Conservation (phyloP, 2,329 filamentous ascomycete genomes). For the Phialophora chinensis region DNA sequence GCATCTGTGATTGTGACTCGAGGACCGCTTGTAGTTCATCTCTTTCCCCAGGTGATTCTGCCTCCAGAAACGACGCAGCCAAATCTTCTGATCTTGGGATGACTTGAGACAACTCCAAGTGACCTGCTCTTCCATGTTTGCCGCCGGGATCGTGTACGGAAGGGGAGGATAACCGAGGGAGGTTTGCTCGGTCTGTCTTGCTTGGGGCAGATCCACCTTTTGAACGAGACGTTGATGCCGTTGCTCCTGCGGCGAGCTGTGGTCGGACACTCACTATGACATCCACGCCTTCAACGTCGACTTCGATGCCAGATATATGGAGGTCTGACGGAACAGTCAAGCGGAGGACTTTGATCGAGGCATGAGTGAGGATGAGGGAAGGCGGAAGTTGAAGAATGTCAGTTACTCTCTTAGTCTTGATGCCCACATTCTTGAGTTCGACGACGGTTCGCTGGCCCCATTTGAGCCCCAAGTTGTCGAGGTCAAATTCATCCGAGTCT, state of each 20-base stretch:
- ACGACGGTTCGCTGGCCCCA: conserved; percentile 81
- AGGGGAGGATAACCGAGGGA: conserved; percentile 32
- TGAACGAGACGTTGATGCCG: conserved; percentile 50
- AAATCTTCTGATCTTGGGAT: conserved; percentile 64
- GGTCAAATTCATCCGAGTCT: conserved; percentile 83
- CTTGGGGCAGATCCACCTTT: conserved; percentile 48
- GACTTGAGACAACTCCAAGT: conserved; percentile 32
- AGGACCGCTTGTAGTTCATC: conserved; percentile 64
- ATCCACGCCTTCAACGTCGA: conserved; percentile 82
- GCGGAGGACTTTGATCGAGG: conserved; percentile 75
- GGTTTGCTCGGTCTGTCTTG: conserved; percentile 39
- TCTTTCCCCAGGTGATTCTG: conserved; percentile 63
- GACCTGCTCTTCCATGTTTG: conserved; percentile 20
- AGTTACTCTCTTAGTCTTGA: conserved; percentile 36
- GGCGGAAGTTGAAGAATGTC: conserved; percentile 41
- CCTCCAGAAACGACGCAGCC: conserved; percentile 65
- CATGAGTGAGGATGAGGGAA: conserved; percentile 46
- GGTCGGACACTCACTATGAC: conserved; percentile 49
- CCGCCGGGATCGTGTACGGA: conserved; percentile 42
- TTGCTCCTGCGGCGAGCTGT: conserved; percentile 14
- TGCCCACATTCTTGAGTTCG: conserved; percentile 83
- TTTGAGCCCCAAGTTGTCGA: conserved; percentile 83
- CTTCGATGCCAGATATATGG: conserved; percentile 79
- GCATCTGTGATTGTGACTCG: conserved; percentile 55
- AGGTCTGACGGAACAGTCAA: conserved; percentile 88